These are phyloP conservation scores for Alternaria angustiovoidea DNA, from an alignment of 2,329 filamentous ascomycete species.

Conservation along the genomic window DNA sequence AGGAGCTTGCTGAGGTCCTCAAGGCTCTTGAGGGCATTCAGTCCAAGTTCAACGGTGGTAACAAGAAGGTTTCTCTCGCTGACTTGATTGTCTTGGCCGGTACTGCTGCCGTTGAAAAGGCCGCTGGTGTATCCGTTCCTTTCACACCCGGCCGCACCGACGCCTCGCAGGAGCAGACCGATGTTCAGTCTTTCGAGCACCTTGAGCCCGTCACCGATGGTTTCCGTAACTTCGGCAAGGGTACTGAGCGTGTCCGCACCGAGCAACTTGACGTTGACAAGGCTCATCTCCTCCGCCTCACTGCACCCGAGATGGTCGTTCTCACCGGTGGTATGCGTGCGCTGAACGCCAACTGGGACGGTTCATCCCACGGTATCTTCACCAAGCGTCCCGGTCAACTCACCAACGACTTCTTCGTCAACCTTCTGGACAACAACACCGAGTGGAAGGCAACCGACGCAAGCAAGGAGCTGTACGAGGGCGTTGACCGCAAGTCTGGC, in stretches of 20 bases:
- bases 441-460: constrained; percentile 66
- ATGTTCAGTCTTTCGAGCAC: constrained; percentile 68
- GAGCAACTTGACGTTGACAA: constrained; percentile 77
- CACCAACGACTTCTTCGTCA: constrained; percentile 84
- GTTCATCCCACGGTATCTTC: constrained; percentile 71
- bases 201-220: constrained; percentile 76
- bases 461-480: constrained; percentile 67
- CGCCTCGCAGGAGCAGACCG: constrained; percentile 75
- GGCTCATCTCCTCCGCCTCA: constrained; percentile 74
- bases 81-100: constrained; percentile 82
- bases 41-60: constrained; percentile 69
- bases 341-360: constrained; percentile 75
- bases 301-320: constrained; percentile 74
- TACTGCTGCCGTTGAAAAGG: constrained; percentile 75
- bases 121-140: constrained; percentile 69
- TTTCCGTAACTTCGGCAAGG: constrained; percentile 80
- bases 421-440: constrained; percentile 73
- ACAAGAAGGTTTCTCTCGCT: constrained; percentile 79
- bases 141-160: constrained; percentile 78
- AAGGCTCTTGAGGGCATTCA: constrained; percentile 70
- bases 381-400: constrained; percentile 73
- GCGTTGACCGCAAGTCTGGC: constrained; percentile 70
- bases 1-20: constrained; percentile 69
- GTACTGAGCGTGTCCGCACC: constrained; percentile 66
- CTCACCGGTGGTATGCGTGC: constrained; percentile 76